Evolutionary conservation across 2,329 filamentous ascomycete genomes (phyloP).

Genomic region (Aspergillus fructus): DNA sequence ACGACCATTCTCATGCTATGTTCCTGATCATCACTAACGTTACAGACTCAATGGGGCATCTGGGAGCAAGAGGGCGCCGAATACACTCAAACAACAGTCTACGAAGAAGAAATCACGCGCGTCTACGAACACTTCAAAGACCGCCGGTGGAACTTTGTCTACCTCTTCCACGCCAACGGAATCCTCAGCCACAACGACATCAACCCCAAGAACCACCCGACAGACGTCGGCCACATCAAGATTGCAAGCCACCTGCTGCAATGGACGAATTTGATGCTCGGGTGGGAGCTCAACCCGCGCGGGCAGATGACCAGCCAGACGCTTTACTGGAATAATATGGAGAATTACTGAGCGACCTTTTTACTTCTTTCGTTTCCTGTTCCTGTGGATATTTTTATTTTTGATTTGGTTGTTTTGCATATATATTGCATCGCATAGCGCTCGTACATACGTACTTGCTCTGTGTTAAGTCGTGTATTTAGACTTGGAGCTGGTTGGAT

Average conservation of each 20-base stretch:
- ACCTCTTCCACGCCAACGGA: conserved; percentile 62
- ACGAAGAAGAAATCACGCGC: conserved; percentile 50
- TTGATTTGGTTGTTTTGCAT: neutral
- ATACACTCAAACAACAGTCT: conserved; percentile 50
- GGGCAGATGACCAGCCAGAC: conserved; percentile 55
- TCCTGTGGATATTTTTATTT: neutral
- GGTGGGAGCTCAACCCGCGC: conserved; percentile 56
- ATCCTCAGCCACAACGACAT: conserved; percentile 64
- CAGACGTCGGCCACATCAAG: conserved; percentile 62
- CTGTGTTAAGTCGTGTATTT: neutral
- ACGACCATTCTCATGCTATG: conserved; percentile 1
- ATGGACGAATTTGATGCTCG: conserved; percentile 57
- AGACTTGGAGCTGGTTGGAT: neutral
- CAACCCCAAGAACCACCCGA: conserved; percentile 58
- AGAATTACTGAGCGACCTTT: conserved; percentile 36
- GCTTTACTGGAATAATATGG: conserved; percentile 54
- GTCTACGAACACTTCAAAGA: conserved; percentile 54
- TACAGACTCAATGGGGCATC: conserved; percentile 54
- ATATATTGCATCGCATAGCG: neutral
- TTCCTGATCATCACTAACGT: conserved; percentile 2
- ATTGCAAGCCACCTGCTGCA: conserved; percentile 60
- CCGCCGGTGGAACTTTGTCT: conserved; percentile 50
- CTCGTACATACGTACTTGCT: neutral
- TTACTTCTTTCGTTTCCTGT: neutral
- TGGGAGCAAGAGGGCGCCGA: conserved; percentile 53